Evolutionary conservation across 2,329 filamentous ascomycete genomes (phyloP), one percentile per base, ranked within the genome.

Genomic region (Fusarium sororula): DNA sequence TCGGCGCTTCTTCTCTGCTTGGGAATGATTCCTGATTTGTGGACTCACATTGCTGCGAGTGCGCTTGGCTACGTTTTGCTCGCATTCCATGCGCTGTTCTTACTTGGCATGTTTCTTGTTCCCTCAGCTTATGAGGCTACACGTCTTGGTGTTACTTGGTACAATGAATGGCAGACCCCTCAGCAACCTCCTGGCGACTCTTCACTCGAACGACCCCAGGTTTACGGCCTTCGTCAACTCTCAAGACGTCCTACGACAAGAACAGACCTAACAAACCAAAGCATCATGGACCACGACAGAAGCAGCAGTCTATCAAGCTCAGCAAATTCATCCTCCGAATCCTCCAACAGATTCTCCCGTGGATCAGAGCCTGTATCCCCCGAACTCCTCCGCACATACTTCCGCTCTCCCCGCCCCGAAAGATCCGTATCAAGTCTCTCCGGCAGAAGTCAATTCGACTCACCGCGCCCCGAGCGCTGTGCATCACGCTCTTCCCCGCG

Each of bases 11-110:
- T 81, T 42, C 35, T 78, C 5, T 77, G 60, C 6, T 80, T 89
- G 20, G 81, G 88, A 17, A 84, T 91, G 61, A 84, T 86, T 28
- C 86, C 91, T 1, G 92, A 92, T 70, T 86, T 93, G 28, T 90
- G 90, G 3, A 89, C 88, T 5, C 85, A 90, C 72, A 82, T 86
- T 5, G 82, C 89, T 2, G 90, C 90, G 74, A 91, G 91, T 22
- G 93, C 90, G 87, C 88, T 94, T 48, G 92, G 91, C 14, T 94
- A 94, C 77, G 84, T 89, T 20, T 90, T 93, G 44, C 83, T 94
- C 24, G 79, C 91, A 4, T 83, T 93, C 9, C 92, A 94, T 79
- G 89, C 86, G 5, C 82, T 93, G 11, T 84, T 94, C 30, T 45
- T 78, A 8, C 14, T 58, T 4, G 60, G 51, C 47, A 54, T 78